phyloP scores from a whole-genome alignment of 441 rosid species.

The Kokia cookei region DNA sequence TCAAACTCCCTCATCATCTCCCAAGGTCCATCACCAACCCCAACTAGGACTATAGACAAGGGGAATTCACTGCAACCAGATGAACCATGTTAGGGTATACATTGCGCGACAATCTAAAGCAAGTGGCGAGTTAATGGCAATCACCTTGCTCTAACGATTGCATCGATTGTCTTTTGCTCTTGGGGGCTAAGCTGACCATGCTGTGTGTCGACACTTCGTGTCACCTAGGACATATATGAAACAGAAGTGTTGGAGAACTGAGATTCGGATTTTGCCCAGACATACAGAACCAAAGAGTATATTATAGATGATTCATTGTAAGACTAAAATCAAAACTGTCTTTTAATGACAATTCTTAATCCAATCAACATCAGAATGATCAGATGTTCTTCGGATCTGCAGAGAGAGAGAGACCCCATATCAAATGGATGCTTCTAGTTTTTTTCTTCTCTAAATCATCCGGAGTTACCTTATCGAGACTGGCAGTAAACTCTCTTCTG shows the following conservation, averaged over 20 bases:
- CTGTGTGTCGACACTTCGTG: conserved; percentile 77
- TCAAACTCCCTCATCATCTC: conserved; percentile 96
- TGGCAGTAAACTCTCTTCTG: background rate
- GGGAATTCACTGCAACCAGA: conserved; percentile 63
- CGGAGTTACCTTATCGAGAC: background rate
- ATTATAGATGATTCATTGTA: background rate
- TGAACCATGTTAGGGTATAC: background rate
- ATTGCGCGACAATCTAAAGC: background rate
- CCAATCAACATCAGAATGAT: background rate
- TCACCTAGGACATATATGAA: conserved; percentile 46
- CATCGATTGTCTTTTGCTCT: conserved; percentile 80
- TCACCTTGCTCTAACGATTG: conserved; percentile 90
- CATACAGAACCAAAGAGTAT: background rate
- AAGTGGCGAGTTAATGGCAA: conserved; percentile 4
- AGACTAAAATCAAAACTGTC: background rate
- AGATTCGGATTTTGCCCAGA: background rate
- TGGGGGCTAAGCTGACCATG: conserved; percentile 73
- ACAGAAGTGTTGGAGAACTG: background rate
- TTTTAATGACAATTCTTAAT: background rate
- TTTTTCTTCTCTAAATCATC: background rate
- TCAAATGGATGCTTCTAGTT: background rate
- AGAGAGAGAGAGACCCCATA: background rate
- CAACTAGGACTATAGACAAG: conserved; percentile 83
- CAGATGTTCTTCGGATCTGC: background rate
- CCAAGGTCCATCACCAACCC: conserved; percentile 99